These are phyloP conservation scores for Stachybotrys elegans DNA, from an alignment of 2,329 filamentous ascomycete genomes.

Conservation along the genomic window DNA sequence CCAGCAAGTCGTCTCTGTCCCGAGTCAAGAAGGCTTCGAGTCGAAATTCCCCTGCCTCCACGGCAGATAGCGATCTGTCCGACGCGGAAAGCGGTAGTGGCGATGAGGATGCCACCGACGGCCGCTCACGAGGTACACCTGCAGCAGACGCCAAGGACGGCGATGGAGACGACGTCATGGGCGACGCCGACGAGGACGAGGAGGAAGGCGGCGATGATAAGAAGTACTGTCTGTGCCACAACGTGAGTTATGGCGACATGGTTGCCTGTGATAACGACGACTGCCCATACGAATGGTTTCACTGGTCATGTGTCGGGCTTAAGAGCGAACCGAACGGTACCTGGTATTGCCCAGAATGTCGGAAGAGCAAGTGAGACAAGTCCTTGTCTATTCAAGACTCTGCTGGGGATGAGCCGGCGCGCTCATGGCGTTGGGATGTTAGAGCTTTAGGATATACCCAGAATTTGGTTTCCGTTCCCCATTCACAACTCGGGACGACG, in stretches of 20 bases:
- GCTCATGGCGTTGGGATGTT: too few species aligned
- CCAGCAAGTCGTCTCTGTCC: constrained; percentile 56
- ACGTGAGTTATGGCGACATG: constrained; percentile 83
- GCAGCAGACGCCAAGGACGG: constrained; percentile 29
- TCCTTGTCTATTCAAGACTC: too few species aligned
- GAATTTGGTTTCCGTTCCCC: neutral
- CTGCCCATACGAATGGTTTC: constrained; percentile 83
- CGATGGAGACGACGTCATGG: constrained; percentile 49
- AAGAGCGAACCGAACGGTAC: constrained; percentile 63
- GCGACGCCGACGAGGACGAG: constrained; percentile 52
- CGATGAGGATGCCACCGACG: constrained; percentile 38
- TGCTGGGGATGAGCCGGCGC: too few species aligned
- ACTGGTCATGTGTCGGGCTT: constrained; percentile 69
- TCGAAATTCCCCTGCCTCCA: constrained; percentile 58
- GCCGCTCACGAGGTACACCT: constrained; percentile 25
- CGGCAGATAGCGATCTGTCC: constrained; percentile 60
- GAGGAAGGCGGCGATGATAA: constrained; percentile 73
- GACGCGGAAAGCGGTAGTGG: constrained; percentile 54
- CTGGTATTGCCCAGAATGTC: constrained; percentile 63
- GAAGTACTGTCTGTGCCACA: constrained; percentile 80
- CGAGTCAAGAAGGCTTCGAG: constrained; percentile 54
- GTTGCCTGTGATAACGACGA: constrained; percentile 81
- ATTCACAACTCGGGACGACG: too few species aligned
- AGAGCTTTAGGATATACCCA: neutral
- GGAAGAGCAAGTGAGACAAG: constrained; percentile 26